A percentile compares a stretch with the other conserved stretches of the same genome.
These are phyloP conservation scores for Orbilia brochopaga DNA, from an alignment of 2,329 filamentous ascomycete genomes.

Conservation along the genomic window DNA sequence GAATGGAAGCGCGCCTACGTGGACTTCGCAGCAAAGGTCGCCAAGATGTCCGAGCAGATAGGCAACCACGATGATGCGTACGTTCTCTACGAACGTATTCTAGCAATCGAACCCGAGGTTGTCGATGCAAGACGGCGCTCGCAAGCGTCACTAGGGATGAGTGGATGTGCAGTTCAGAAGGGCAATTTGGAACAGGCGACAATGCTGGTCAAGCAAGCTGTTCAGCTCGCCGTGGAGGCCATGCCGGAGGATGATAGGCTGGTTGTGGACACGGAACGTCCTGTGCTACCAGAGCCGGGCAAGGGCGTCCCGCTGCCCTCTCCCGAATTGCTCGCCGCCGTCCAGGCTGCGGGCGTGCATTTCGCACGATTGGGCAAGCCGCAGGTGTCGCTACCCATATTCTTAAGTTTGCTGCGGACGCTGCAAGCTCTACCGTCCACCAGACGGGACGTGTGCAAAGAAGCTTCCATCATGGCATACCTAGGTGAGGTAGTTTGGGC, in stretches of 20 bases:
- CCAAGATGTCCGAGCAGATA: constrained; percentile 17
- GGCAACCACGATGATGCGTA: constrained; percentile 44
- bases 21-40: constrained; percentile 27
- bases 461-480: constrained; percentile 52
- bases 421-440: constrained; percentile 33
- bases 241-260: constrained; percentile 20
- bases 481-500: constrained; percentile 55
- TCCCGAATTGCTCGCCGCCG: constrained; percentile 32
- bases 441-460: constrained; percentile 52
- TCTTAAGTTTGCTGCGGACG: constrained; percentile 39
- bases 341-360: constrained; percentile 32
- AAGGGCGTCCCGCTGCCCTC: constrained; percentile 15
- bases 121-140: constrained; percentile 35
- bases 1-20: constrained; percentile 33
- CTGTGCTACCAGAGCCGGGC: constrained; percentile 36
- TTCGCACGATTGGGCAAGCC: constrained; percentile 33
- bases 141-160: constrained; percentile 32
- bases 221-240: constrained; percentile 33
- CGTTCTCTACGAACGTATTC: constrained; percentile 35
- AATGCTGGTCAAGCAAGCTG: constrained; percentile 24
- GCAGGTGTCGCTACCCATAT: constrained; percentile 39
- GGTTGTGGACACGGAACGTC: constrained; percentile 18
- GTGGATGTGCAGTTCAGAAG: constrained; percentile 16
- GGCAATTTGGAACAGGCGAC: constrained; percentile 21
- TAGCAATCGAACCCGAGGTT: constrained; percentile 27